Base-by-base conservation (phyloP, 2,329 filamentous ascomycete genomes). In the Epichloe sibirici region DNA sequence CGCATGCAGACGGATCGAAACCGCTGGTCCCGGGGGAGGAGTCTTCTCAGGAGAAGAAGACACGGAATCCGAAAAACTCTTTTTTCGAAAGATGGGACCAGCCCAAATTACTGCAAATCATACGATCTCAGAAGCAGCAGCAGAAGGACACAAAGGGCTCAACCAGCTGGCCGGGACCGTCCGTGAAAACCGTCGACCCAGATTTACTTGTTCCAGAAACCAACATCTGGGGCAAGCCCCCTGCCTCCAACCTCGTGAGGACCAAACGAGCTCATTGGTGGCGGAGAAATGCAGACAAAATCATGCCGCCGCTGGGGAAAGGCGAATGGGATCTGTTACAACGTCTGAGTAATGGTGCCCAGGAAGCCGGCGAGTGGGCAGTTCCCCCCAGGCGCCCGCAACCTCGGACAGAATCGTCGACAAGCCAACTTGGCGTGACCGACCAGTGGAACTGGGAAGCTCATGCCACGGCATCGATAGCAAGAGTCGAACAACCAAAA, bases 241-340 rank as follows among this genome's bases (percentile, higher is more conserved):
- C 74, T 1, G 54, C 68, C 3, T 57, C 65, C 5, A 71, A 64
- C 44, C 59, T 74, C 1, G 58, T 65, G 7, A 66, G 69, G n/a
- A 69, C 69, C 9, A 75, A 75, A 54, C 59, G 67, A 46, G 72
- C 68, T 31, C 68, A 64, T 23, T 76, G 74, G 66, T 84, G 77
- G 75, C 71, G 64, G 39, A 53, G 53, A 4, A 60, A 69, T 15
- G 65, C 74, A 1, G 62, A 70, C 12, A 76, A 73, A 54, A 56
- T 81, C 6, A 66, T 79, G 58, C 76, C 78, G n/a, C 81, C 81
- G 0, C 53, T 84, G 15, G 70, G 71, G 6, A 65, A 62, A 31
- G 66, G 68, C 17, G 78, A 83, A 59, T 84, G 79, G 79, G 70
- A 82, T 13, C 61, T 72, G 13, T 63, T 84, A n/a, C 64, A 64